A percentile compares a stretch with the other conserved stretches of the same genome.
These are phyloP conservation scores for Paraconiothyrium brasiliense DNA, from an alignment of 2,329 filamentous ascomycete genomes.

Conservation along the genomic window DNA sequence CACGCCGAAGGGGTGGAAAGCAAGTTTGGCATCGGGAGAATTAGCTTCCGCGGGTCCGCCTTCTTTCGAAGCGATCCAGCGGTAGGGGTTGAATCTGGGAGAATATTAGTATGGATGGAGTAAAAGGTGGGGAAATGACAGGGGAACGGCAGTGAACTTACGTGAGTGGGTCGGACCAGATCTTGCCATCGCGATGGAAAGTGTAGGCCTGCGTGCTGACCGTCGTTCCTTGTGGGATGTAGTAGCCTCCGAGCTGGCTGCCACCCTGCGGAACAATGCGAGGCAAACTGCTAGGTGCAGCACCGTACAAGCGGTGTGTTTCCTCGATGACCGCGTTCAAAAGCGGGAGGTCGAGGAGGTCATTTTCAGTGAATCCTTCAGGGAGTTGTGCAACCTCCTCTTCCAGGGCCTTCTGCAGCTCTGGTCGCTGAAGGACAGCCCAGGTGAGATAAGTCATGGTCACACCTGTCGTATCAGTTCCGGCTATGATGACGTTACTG, in stretches of 20 bases:
- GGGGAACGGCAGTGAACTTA: constrained; percentile 20
- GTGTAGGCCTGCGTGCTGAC: constrained; percentile 53
- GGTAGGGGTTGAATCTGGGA: constrained; percentile 42
- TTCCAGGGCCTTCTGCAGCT: constrained; percentile 33
- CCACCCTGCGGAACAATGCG: constrained; percentile 48
- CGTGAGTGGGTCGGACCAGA: constrained; percentile 34
- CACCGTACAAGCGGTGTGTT: constrained; percentile 49
- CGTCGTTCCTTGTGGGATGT: constrained; percentile 46
- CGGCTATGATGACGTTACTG: constrained; percentile 44
- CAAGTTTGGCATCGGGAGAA: constrained; percentile 54
- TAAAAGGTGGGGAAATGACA: not conserved
- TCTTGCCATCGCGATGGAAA: constrained; percentile 45
- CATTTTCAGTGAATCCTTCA: constrained; percentile 28
- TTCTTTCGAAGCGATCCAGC: constrained; percentile 33
- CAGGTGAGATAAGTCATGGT: constrained; percentile 48
- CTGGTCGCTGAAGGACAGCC: constrained; percentile 38
- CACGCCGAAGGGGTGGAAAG: constrained; percentile 74
- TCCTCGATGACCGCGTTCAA: constrained; percentile 52
- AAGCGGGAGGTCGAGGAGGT: constrained; percentile 41
- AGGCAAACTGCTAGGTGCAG: constrained; percentile 47
- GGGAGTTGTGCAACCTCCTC: constrained; percentile 31
- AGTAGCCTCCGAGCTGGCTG: constrained; percentile 45
- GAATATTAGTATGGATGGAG: not conserved
- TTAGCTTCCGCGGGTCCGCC: constrained; percentile 32
- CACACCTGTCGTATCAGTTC: constrained; percentile 47